A percentile compares a stretch with the other conserved stretches of the same genome.
Evolutionary conservation across 257 asterid species (phyloP).

Genomic region (Scutellaria baicalensis): DNA sequence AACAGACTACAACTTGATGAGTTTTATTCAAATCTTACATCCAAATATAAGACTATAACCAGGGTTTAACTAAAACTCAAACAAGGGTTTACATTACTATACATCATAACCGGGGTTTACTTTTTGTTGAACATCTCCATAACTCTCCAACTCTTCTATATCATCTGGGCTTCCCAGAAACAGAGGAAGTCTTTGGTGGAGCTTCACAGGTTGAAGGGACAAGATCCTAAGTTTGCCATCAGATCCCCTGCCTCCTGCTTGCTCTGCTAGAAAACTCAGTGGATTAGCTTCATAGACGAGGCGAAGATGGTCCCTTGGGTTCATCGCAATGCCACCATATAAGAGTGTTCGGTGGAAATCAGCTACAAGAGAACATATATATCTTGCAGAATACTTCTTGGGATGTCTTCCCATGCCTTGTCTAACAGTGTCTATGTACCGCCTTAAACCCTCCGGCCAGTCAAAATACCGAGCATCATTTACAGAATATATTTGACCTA

Average conservation of each 20-base stretch:
- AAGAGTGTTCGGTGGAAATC: constrained; percentile 91
- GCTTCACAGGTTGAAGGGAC: constrained; percentile 74
- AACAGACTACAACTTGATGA: too few relatives aligned
- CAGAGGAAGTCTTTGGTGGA: constrained; percentile 83
- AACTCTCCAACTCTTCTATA: constrained; percentile 48
- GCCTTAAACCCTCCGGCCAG: constrained; percentile 91
- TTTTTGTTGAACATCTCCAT: constrained; percentile 86
- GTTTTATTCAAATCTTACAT: too few relatives aligned
- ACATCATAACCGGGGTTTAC: constrained; percentile 93
- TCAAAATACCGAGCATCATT: constrained; percentile 94
- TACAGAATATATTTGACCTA: constrained; percentile 96
- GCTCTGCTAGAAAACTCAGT: constrained; percentile 79
- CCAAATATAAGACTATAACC: too few relatives aligned
- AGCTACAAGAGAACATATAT: constrained; percentile 93
- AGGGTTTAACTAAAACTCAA: too few relatives aligned
- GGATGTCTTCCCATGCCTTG: constrained; percentile 84
- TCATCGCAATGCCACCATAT: constrained; percentile 91
- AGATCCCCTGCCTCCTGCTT: constrained; percentile 85
- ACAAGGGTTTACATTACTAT: neutral
- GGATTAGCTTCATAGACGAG: constrained; percentile 97
- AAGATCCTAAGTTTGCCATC: constrained; percentile 73
- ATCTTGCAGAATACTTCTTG: constrained; percentile 92
- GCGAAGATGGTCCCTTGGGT: constrained; percentile 94
- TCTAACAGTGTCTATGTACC: constrained; percentile 71
- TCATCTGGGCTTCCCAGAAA: constrained; percentile 88